Evolutionary conservation across 331 rosid genomes (phyloP).

Genomic region (Cydonia oblonga): DNA sequence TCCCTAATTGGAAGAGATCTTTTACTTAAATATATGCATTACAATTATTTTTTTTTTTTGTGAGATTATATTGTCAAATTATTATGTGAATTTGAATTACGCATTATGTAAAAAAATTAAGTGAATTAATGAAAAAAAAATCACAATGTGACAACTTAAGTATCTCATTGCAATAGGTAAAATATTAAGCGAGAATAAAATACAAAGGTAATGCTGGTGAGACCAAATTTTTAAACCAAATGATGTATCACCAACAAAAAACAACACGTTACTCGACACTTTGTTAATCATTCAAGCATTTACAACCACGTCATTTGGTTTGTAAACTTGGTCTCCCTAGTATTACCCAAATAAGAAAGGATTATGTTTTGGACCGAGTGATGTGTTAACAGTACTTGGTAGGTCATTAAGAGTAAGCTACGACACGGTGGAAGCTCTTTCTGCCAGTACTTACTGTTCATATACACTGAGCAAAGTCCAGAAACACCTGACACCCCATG

Average conservation of each 20-base stretch:
- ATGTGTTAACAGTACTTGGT: background rate
- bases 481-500: background rate
- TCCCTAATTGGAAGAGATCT: background rate
- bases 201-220: too few species aligned
- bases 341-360: too few species aligned
- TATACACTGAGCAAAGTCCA: background rate
- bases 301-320: too few species aligned
- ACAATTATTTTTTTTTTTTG: background rate
- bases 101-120: too few species aligned
- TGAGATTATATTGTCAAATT: background rate
- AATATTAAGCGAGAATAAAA: too few species aligned
- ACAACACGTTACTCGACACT: too few species aligned
- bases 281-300: too few species aligned
- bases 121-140: too few species aligned
- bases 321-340: too few species aligned
- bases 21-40: too few species aligned
- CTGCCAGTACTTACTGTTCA: background rate
- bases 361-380: background rate
- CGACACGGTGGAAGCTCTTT: background rate
- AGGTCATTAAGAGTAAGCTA: background rate
- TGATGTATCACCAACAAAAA: too few species aligned
- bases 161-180: background rate
- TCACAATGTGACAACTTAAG: background rate
- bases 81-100: background rate
- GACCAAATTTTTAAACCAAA: too few species aligned